Evolutionary conservation across 2,329 filamentous ascomycete species (phyloP).

Genomic region (Cercospora zeina): DNA sequence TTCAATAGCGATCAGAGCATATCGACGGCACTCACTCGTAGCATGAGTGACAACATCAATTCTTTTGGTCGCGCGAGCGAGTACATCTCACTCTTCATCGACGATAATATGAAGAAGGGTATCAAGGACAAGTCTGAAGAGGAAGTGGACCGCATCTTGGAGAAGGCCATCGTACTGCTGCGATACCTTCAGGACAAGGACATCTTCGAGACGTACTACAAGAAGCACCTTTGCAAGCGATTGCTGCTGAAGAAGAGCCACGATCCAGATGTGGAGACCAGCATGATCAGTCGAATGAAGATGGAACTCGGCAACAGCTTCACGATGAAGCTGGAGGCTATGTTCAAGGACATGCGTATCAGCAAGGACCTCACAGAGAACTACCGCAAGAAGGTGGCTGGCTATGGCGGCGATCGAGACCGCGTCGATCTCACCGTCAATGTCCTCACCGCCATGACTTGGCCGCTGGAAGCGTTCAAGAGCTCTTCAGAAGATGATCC

Average conservation of each 20-base stretch:
- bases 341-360: conserved; percentile 95
- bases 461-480: conserved; percentile 86
- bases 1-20: conserved; percentile 75
- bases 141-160: conserved; percentile 79
- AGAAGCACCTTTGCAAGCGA: conserved; percentile 88
- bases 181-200: conserved; percentile 91
- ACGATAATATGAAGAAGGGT: conserved; percentile 91
- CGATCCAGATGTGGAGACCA: conserved; percentile 87
- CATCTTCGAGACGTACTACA: conserved; percentile 95
- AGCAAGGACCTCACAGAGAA: conserved; percentile 78
- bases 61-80: conserved; percentile 79
- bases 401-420: conserved; percentile 56
- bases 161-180: conserved; percentile 85
- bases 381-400: conserved; percentile 70
- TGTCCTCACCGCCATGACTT: conserved; percentile 89
- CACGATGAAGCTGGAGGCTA: conserved; percentile 87
- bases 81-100: conserved; percentile 93
- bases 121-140: conserved; percentile 89
- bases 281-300: conserved; percentile 97
- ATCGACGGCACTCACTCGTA: conserved; percentile 79
- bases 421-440: conserved; percentile 78
- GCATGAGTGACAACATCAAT: conserved; percentile 93
- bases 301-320: conserved; percentile 93
- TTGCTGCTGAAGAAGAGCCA: conserved; percentile 86
- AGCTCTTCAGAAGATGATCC: conserved; percentile 56